Evolutionary conservation across 2,329 filamentous ascomycete genomes (phyloP), one percentile per base, ranked within the genome.

Genomic region (Eutypella sp.): DNA sequence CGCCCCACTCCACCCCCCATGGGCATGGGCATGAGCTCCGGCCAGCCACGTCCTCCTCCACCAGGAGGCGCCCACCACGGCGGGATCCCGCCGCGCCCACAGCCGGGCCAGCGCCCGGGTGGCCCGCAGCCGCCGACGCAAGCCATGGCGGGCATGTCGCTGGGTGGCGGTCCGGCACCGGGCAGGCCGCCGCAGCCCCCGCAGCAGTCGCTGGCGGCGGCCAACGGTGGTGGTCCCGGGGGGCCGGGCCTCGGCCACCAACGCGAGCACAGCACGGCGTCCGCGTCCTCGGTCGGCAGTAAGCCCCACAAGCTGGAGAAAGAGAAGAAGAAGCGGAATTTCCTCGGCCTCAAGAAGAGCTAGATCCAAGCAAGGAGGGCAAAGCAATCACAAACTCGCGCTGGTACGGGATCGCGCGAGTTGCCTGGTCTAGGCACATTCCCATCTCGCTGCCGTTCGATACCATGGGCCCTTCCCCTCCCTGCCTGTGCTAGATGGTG

Each of bases 291-390:
- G 19, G 18, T 13, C 54, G 53, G 59, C 47, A 48, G 57, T 4
- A 77, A 74, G 54, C 61, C 66, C 5, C 69, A 72, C 41, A 82
- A 82, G 64, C 55, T 65, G 16, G 75, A 79, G 58, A 68, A 72
- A 56, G 71, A 78, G 56, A 84, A 84, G 68, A 83, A 82, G 72
- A 78, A 72, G 60, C 69, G 78, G 44, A 76, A 78, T 48, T 76
- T 81, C 51, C 66, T 81, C 47, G 73, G 76, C 23, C 72, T 79
- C 56, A 82, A 81, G 67, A 85, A 85, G 63, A 51, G 38, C 34
- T 31, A 15, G 5, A 33, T 15, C 5, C 5, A 7, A 33, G 16
- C 29, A 15, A 33, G 29, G 11, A n/a, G n/a, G n/a, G n/a, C n/a
- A n/a, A n/a, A n/a, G n/a, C n/a, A n/a, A n/a, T n/a, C n/a, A n/a